Conservation (phyloP, 1,284 basidiomycete species). For the Exobasidium rhododendri region DNA sequence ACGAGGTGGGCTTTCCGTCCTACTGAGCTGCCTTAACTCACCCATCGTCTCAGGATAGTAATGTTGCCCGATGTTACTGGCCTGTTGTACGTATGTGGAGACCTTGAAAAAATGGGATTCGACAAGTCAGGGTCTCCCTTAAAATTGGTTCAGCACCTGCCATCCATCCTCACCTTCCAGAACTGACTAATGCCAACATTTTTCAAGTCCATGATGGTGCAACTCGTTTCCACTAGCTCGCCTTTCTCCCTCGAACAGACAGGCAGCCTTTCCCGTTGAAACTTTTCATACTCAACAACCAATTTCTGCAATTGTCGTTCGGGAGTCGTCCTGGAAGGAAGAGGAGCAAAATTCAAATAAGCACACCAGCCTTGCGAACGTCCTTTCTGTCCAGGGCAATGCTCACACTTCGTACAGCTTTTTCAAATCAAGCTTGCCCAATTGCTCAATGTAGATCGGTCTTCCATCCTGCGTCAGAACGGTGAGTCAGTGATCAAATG, state of each 20-base stretch:
- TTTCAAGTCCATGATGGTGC: slow-evolving; percentile 92
- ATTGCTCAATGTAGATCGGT: slow-evolving; percentile 89
- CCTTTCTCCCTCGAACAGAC: slow-evolving; percentile 72
- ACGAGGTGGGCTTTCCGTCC: not conserved
- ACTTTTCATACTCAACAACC: slow-evolving; percentile 91
- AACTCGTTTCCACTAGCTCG: slow-evolving; percentile 91
- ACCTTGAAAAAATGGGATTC: slow-evolving; percentile 14
- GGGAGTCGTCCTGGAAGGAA: slow-evolving; percentile 66
- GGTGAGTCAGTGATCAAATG: too few species aligned
- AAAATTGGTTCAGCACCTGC: not conserved
- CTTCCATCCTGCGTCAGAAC: slow-evolving; percentile 77
- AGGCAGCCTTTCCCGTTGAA: slow-evolving; percentile 66
- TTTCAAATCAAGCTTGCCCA: slow-evolving; percentile 83
- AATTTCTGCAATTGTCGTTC: slow-evolving; percentile 87
- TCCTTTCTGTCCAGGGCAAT: slow-evolving; percentile 14
- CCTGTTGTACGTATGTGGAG: slow-evolving; percentile 81
- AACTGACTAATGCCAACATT: slow-evolving; percentile 79
- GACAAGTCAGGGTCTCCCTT: not conserved
- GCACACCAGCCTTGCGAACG: not conserved
- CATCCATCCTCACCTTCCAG: slow-evolving; percentile 63
- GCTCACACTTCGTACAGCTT: slow-evolving; percentile 58
- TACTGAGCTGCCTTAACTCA: slow-evolving; percentile 23
- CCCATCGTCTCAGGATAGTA: slow-evolving; percentile 79
- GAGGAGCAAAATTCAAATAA: slow-evolving; percentile 60
- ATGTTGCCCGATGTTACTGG: slow-evolving; percentile 80